Evolutionary conservation across 164 flowering plant species (phyloP).

Genomic region (Chimonanthus salicifolius): DNA sequence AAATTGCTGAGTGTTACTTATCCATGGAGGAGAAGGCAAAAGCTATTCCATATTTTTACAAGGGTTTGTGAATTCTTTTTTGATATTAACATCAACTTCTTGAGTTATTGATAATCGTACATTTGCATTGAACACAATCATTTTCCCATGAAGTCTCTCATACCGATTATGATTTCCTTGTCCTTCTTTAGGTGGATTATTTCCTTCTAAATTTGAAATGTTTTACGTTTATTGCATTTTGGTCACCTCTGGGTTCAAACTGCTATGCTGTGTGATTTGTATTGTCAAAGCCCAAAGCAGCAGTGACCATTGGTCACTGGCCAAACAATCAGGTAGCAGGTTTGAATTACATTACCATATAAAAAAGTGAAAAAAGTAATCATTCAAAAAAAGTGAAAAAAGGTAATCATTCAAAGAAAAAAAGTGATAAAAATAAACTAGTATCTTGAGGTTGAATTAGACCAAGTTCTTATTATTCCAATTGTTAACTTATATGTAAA

Average conservation of each 20-base stretch:
- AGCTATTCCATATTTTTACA: conserved; percentile 49
- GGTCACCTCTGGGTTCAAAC: neutral
- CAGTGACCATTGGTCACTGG: no score
- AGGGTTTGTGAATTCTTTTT: conserved; percentile 28
- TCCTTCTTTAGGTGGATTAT: neutral
- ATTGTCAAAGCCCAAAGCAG: no score
- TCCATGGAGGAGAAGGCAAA: conserved; percentile 31
- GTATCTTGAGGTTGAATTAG: no score
- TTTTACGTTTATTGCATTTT: neutral
- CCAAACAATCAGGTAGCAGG: no score
- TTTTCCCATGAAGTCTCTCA: neutral
- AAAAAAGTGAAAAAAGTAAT: no score
- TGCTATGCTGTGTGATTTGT: no score
- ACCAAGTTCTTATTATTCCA: no score
- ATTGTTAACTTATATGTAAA: no score
- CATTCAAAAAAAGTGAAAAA: no score
- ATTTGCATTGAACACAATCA: neutral
- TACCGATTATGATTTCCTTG: neutral
- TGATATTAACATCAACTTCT: neutral
- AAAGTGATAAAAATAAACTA: no score
- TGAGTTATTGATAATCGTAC: neutral
- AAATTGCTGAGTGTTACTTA: conserved; percentile 53
- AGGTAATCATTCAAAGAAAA: no score
- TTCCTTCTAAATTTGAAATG: neutral
- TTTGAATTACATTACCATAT: no score